phyloP scores from a whole-genome alignment of 2,329 filamentous ascomycete species.

The Domatiomyces catenatus region DNA sequence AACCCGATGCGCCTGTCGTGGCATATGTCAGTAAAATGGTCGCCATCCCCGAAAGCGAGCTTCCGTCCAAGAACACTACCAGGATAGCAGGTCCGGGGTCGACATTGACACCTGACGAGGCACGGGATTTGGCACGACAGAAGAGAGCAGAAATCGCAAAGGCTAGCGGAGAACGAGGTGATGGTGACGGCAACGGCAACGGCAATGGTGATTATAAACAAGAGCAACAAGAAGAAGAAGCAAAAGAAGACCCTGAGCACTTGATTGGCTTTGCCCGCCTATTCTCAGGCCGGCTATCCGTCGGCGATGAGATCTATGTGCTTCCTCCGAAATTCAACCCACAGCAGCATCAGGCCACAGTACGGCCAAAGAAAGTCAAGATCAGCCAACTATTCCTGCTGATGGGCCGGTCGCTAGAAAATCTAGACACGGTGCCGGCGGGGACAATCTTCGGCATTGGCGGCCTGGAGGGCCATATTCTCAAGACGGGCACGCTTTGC shows the following conservation, averaged over 20 bases:
- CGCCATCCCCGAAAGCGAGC: constrained; percentile 78
- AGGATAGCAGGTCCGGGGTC: constrained; percentile 30
- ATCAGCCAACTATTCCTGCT: constrained; percentile 84
- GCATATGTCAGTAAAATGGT: constrained; percentile 99
- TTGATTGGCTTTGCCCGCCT: constrained; percentile 88
- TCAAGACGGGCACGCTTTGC: constrained; percentile 90
- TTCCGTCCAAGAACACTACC: constrained; percentile 69
- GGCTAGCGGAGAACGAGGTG: constrained; percentile 49
- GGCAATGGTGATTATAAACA: constrained; percentile 46
- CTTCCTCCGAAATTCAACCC: constrained; percentile 87
- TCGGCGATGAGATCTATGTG: constrained; percentile 84
- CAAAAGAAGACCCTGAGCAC: constrained; percentile 56
- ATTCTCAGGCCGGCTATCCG: constrained; percentile 76
- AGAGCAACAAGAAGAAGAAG: constrained; percentile 21
- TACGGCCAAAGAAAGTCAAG: constrained; percentile 59
- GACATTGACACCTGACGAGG: constrained; percentile 72
- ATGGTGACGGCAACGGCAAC: constrained; percentile 46
- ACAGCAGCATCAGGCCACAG: constrained; percentile 54
- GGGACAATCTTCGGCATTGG: constrained; percentile 92
- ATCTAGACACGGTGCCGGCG: constrained; percentile 69
- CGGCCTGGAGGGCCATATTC: constrained; percentile 78
- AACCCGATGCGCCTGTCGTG: constrained; percentile 60
- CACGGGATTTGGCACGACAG: constrained; percentile 67
- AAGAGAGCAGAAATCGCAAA: constrained; percentile 80
- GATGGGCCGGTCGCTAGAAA: constrained; percentile 82